Evolutionary conservation across 306 rosid genomes (phyloP).

Genomic region (Oemleria cerasiformis): DNA sequence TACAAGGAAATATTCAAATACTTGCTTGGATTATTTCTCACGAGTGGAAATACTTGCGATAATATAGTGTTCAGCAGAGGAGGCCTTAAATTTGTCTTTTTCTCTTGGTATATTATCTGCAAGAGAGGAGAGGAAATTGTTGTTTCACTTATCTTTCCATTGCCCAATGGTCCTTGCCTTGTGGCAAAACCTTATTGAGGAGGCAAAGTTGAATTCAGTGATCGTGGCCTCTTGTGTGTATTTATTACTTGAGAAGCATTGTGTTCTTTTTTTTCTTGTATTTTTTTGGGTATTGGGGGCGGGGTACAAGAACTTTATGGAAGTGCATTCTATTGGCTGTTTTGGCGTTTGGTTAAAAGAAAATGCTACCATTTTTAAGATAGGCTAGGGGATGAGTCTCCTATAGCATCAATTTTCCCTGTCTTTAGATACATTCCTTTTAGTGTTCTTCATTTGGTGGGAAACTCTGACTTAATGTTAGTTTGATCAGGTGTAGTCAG

Average conservation of each 20-base stretch:
- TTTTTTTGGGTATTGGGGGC: background rate
- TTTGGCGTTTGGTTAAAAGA: background rate
- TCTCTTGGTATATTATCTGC: background rate
- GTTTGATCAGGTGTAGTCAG: background rate
- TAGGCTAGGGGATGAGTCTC: background rate
- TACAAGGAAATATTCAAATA: background rate
- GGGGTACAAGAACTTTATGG: background rate
- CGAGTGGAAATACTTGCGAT: background rate
- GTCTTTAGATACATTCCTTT: background rate
- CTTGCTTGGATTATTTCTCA: background rate
- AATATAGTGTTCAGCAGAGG: background rate
- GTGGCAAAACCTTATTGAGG: background rate
- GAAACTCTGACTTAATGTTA: background rate
- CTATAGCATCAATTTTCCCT: background rate
- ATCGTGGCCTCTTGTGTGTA: background rate
- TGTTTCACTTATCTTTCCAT: background rate
- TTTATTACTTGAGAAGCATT: background rate
- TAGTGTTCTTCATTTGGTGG: background rate
- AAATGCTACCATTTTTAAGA: background rate
- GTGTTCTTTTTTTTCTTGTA: background rate
- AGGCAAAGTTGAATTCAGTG: background rate
- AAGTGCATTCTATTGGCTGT: background rate
- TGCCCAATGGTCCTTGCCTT: background rate
- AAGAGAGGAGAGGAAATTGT: background rate
- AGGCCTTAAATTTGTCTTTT: background rate